Evolutionary conservation across 768 basidiomycete genomes (phyloP).

Genomic region (Auricularia auricula-judae): DNA sequence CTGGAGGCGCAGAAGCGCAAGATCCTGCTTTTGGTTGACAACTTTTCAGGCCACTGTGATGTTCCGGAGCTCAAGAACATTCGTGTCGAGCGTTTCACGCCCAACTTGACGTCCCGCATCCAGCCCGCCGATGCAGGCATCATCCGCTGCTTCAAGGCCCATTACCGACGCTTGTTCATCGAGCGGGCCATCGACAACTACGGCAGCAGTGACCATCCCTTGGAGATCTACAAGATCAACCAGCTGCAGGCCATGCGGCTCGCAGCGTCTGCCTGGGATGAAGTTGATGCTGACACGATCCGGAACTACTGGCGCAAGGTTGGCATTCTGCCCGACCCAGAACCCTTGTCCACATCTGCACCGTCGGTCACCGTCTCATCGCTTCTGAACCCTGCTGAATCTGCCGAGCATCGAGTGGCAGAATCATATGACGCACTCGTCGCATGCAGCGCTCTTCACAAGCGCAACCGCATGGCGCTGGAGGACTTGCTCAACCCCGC

Average conservation of each 20-base stretch:
- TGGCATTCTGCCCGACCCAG: constrained; percentile 18
- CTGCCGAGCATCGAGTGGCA: constrained; percentile 11
- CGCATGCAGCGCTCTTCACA: constrained; percentile 6
- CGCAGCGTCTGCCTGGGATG: constrained; percentile 22
- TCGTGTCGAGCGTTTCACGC: constrained; percentile 4
- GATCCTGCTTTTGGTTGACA: constrained; percentile 9
- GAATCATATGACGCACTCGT: constrained; percentile 16
- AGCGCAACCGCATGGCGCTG: constrained; percentile 17
- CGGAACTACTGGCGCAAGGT: constrained; percentile 28
- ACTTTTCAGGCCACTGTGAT: constrained; percentile 5
- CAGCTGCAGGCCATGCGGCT: constrained; percentile 28
- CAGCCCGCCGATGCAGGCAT: constrained; percentile 12
- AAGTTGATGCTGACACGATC: constrained; percentile 23
- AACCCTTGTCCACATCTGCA: constrained; percentile 5
- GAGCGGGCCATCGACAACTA: constrained; percentile 18
- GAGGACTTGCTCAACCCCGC: constrained; percentile 20
- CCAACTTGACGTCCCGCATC: constrained; percentile 12
- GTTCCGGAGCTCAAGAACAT: constrained; percentile 1
- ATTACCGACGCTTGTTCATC: constrained; percentile 22
- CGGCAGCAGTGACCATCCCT: background rate
- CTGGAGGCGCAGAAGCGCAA: constrained; percentile 2
- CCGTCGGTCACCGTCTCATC: constrained; percentile 10
- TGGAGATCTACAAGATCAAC: constrained; percentile 27
- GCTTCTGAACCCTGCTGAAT: constrained; percentile 11
- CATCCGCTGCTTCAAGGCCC: constrained; percentile 15